phyloP scores from a whole-genome alignment of 2,329 filamentous ascomycete species.

The Neophaeococcomyces mojaviensis region DNA sequence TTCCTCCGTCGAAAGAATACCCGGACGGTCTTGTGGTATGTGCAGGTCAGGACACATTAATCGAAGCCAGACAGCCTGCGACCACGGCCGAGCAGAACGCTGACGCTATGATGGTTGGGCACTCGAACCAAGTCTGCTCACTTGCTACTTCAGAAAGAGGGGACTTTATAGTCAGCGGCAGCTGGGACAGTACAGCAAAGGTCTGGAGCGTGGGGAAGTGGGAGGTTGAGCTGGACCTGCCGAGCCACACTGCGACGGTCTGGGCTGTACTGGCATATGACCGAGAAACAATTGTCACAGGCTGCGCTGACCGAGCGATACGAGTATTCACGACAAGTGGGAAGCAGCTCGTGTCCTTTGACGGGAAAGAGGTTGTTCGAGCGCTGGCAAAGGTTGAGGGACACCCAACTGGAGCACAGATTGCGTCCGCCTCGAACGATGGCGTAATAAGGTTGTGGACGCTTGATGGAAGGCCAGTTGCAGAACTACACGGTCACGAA shows the following conservation, averaged over 20 bases:
- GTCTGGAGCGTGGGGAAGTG: conserved; percentile 82
- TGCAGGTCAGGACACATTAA: conserved; percentile 83
- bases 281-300: conserved; percentile 72
- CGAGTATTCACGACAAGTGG: conserved; percentile 67
- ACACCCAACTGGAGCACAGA: conserved; percentile 77
- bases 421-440: conserved; percentile 92
- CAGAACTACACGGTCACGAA: conserved; percentile 77
- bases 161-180: conserved; percentile 74
- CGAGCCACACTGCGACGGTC: conserved; percentile 72
- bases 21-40: conserved; percentile 78
- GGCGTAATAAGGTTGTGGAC: conserved; percentile 83
- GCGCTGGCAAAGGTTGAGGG: conserved; percentile 73
- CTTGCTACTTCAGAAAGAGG: conserved; percentile 69
- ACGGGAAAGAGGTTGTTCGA: conserved; percentile 72
- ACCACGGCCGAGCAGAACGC: conserved; percentile 65
- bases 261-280: conserved; percentile 89
- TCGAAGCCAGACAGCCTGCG: conserved; percentile 73
- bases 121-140: conserved; percentile 79
- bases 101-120: conserved; percentile 77
- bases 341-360: conserved; percentile 56
- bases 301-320: conserved; percentile 82
- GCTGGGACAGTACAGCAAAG: conserved; percentile 85
- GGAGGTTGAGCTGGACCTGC: conserved; percentile 65
- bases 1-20: conserved; percentile 59
- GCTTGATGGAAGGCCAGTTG: conserved; percentile 66